Percentiles rank a stretch among this genome's conserved stretches.
Conservation (phyloP, 345 rosid genomes). For the Conringia planisiliqua region DNA sequence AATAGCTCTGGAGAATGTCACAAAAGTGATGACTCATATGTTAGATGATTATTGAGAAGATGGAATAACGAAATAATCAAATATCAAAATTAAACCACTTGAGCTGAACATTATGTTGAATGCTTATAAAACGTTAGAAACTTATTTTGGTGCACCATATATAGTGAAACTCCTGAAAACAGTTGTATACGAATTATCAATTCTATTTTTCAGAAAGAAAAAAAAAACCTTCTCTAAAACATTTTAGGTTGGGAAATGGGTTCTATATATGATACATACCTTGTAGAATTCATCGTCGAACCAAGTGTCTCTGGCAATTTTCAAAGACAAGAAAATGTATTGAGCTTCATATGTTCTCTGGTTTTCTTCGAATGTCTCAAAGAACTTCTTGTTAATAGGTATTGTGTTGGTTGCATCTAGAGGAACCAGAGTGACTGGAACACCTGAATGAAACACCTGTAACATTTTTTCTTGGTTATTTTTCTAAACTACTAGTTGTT, state of each 20-base stretch:
- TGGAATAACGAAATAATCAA: background rate
- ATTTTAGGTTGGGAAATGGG: background rate
- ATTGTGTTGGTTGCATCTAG: conserved; percentile 93
- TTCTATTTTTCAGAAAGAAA: background rate
- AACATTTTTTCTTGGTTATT: background rate
- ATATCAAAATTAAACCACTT: background rate
- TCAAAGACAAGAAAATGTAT: conserved; percentile 69
- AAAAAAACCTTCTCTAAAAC: background rate
- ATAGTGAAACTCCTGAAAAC: background rate
- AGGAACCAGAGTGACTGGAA: conserved; percentile 77
- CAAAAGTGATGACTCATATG: background rate
- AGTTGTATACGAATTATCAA: background rate
- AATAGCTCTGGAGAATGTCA: conserved; percentile 51
- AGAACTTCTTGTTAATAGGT: conserved; percentile 56
- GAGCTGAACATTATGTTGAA: background rate
- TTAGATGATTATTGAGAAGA: background rate
- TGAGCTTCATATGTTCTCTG: conserved; percentile 75
- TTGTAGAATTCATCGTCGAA: conserved; percentile 50
- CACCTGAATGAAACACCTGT: conserved; percentile 88
- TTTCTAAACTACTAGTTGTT: background rate
- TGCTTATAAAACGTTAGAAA: background rate
- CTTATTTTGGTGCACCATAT: background rate
- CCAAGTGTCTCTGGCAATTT: conserved; percentile 76
- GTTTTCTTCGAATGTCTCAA: conserved; percentile 50
- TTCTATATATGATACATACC: conserved; percentile 44